Conservation (phyloP, 495 filamentous ascomycete species). For the Beverwykella pulmonaria region DNA sequence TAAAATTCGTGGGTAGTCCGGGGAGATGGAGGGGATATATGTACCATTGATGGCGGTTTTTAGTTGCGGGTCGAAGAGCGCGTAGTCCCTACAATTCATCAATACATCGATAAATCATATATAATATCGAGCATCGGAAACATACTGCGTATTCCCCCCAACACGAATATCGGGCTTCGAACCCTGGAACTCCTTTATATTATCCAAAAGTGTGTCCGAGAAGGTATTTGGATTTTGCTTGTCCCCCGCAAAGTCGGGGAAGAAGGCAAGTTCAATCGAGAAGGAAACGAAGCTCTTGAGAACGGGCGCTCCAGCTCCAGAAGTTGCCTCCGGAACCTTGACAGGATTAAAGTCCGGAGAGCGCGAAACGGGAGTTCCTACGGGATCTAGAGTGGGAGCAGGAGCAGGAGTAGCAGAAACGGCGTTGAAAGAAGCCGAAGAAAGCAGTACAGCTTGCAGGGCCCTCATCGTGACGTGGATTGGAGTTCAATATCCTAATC, state of each 20-base stretch:
- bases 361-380: not conserved
- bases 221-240: constrained; percentile 56
- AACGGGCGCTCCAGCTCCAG: constrained; percentile 20
- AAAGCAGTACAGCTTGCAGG: not conserved
- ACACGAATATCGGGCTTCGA: constrained; percentile 62
- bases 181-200: constrained; percentile 53
- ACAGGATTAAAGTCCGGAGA: constrained; percentile 6
- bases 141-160: constrained; percentile 62
- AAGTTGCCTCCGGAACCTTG: not conserved
- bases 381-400: not conserved
- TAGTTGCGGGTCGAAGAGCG: constrained; percentile 61
- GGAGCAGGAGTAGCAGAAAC: not conserved
- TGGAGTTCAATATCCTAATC: too few relatives aligned
- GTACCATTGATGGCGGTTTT: constrained; percentile 59
- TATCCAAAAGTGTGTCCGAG: constrained; percentile 60
- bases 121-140: constrained; percentile 19
- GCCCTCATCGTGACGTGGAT: not conserved
- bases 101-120: too few relatives aligned
- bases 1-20: constrained; percentile 64
- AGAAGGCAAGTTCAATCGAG: constrained; percentile 64
- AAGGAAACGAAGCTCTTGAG: constrained; percentile 60
- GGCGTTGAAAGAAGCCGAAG: not conserved
- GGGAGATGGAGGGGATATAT: constrained; percentile 52
- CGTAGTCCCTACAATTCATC: constrained; percentile 54
- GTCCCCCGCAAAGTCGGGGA: constrained; percentile 64